phyloP scores from a whole-genome alignment of 108 stramenopile genomes.

The Skeletonema grethae region DNA sequence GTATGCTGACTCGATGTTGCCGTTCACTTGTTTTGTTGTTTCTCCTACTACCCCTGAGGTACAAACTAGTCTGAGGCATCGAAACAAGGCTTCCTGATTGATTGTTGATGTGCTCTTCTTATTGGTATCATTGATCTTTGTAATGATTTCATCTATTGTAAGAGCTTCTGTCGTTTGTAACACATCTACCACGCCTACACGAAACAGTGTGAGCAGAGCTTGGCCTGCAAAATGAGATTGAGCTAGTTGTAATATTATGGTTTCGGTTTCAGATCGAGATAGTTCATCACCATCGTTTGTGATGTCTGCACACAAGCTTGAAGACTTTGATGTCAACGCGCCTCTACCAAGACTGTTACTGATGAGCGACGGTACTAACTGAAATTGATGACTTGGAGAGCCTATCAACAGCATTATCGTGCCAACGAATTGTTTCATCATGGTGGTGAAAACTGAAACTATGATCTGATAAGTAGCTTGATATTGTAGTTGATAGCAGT shows the following conservation, averaged over 20 bases:
- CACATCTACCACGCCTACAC: slow-evolving; percentile 19
- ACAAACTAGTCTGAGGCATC: slow-evolving; percentile 37
- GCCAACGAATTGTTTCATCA: too few relatives aligned
- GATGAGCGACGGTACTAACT: not conserved
- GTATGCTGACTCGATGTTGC: slow-evolving; percentile 21
- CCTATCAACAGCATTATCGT: not conserved
- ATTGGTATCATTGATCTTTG: slow-evolving; percentile 2
- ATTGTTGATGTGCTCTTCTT: slow-evolving; percentile 2
- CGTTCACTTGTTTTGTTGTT: slow-evolving; percentile 8
- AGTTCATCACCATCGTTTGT: not conserved
- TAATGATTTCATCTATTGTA: slow-evolving; percentile 31
- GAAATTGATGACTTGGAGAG: not conserved
- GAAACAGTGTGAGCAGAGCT: slow-evolving; percentile 22
- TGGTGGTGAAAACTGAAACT: too few relatives aligned
- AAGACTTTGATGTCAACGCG: not conserved
- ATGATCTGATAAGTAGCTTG: too few relatives aligned
- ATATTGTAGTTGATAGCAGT: too few relatives aligned
- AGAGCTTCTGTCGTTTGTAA: slow-evolving; percentile 8
- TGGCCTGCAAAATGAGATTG: slow-evolving; percentile 38
- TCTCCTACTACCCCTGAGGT: slow-evolving; percentile 37
- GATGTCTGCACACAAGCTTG: not conserved
- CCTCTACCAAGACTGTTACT: not conserved
- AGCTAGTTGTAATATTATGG: slow-evolving; percentile 23
- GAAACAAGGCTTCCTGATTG: slow-evolving; percentile 36
- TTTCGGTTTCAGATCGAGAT: slow-evolving; percentile 14